phyloP scores from a whole-genome alignment of 495 filamentous ascomycete genomes.

The Podospora pseudoanserina region DNA sequence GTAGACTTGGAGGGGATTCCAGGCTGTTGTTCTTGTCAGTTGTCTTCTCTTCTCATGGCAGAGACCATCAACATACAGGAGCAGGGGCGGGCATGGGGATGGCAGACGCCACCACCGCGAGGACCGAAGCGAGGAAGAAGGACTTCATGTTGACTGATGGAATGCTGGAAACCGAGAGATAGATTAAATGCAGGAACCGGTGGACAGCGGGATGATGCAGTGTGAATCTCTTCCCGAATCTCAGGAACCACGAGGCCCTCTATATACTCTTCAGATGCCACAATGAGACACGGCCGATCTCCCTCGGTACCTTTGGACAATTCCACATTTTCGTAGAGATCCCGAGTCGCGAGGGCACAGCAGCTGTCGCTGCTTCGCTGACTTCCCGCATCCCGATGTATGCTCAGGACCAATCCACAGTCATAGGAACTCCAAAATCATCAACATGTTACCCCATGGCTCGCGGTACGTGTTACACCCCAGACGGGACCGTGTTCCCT shows the following conservation, averaged over 20 bases:
- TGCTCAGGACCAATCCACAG: background rate
- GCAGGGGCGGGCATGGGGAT: constrained; percentile 31
- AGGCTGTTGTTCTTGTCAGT: constrained; percentile 35
- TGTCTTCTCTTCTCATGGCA: background rate
- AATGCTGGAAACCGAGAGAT: constrained; percentile 1
- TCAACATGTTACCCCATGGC: background rate
- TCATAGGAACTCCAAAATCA: background rate
- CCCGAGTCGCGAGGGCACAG: background rate
- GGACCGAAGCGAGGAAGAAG: constrained; percentile 18
- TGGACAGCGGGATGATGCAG: background rate
- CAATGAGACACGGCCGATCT: background rate
- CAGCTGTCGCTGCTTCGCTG: background rate
- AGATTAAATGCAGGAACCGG: background rate
- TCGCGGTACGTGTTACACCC: background rate
- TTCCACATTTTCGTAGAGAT: background rate
- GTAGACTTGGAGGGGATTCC: constrained; percentile 54
- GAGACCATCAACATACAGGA: background rate
- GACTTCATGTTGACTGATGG: constrained; percentile 28
- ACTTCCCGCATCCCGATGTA: background rate
- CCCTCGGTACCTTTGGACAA: background rate
- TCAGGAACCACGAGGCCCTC: background rate
- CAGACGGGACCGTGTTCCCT: background rate
- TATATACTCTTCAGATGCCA: background rate
- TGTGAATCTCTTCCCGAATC: background rate
- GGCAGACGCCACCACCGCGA: constrained; percentile 26